phyloP scores from a whole-genome alignment of 129 eudicot species.

The Escallonia rubra region DNA sequence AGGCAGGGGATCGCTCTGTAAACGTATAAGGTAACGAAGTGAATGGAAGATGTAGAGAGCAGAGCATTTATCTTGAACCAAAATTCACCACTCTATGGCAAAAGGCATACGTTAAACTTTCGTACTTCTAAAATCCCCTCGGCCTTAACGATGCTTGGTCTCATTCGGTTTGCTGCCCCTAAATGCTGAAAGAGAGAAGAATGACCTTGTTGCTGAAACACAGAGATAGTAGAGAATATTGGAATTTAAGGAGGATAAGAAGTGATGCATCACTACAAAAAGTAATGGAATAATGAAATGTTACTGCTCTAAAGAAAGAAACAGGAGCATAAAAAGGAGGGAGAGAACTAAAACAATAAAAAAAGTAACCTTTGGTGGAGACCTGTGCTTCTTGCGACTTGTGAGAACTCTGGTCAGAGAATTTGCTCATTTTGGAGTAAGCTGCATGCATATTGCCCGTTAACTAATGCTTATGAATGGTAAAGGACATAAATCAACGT shows the following conservation, averaged over 20 bases:
- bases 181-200: conserved; percentile 99
- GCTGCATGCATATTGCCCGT: conserved; percentile 32
- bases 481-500: neutral
- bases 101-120: conserved; percentile 17
- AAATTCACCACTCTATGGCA: conserved; percentile 23
- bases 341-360: neutral
- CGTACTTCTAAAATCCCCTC: conserved; percentile 17
- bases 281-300: neutral
- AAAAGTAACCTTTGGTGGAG: conserved; percentile 57
- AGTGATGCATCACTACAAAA: neutral
- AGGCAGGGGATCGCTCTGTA: conserved; percentile 2
- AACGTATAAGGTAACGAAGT: neutral
- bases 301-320: neutral
- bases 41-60: conserved; percentile 1
- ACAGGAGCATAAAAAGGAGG: neutral
- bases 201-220: conserved; percentile 93
- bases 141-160: conserved; percentile 33
- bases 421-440: conserved; percentile 47
- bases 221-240: conserved; percentile 28
- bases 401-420: conserved; percentile 41
- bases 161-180: conserved; percentile 70
- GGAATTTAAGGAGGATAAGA: conserved; percentile 22
- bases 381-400: conserved; percentile 47
- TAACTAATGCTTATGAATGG: neutral
- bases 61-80: conserved; percentile 1